phyloP scores from a whole-genome alignment of 371 early-diverging fungal species.

The Syncephalis plumigaleata region DNA sequence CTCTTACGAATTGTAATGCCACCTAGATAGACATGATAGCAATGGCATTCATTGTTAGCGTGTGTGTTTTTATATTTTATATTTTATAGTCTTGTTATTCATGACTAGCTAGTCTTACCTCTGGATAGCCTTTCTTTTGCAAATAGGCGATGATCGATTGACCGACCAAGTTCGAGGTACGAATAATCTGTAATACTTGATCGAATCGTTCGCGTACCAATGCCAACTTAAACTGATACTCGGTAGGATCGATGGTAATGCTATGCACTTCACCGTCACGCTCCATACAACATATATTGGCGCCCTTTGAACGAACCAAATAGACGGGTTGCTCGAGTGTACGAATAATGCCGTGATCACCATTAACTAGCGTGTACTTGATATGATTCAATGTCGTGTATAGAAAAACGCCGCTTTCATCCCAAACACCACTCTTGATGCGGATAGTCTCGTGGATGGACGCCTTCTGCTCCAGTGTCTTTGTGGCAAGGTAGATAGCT shows the following conservation, averaged over 20 bases:
- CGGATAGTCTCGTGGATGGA: constrained; percentile 92
- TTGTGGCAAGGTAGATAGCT: constrained; percentile 75
- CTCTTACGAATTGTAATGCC: constrained; percentile 96
- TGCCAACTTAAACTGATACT: constrained; percentile 94
- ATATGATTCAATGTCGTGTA: constrained; percentile 98
- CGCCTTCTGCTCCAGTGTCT: constrained; percentile 65
- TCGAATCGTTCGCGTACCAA: constrained; percentile 78
- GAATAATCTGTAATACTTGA: constrained; percentile 85
- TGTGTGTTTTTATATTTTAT: too few species aligned
- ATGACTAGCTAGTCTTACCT: constrained; percentile 16
- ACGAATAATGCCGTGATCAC: constrained; percentile 88
- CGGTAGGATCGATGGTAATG: constrained; percentile 89
- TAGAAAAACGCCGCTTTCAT: constrained; percentile 78
- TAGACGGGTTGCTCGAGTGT: constrained; percentile 92
- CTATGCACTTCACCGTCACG: constrained; percentile 71
- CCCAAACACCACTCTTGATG: constrained; percentile 94
- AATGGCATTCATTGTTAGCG: not conserved
- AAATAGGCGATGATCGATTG: constrained; percentile 96
- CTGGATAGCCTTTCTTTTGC: constrained; percentile 96
- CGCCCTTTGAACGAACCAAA: constrained; percentile 68
- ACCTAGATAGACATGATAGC: constrained; percentile 21
- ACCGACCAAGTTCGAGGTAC: constrained; percentile 90
- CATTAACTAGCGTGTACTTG: constrained; percentile 83
- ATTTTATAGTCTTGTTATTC: not conserved
- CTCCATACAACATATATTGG: constrained; percentile 67